Conservation (phyloP, 2,329 filamentous ascomycete genomes). For the Fusarium siculi region DNA sequence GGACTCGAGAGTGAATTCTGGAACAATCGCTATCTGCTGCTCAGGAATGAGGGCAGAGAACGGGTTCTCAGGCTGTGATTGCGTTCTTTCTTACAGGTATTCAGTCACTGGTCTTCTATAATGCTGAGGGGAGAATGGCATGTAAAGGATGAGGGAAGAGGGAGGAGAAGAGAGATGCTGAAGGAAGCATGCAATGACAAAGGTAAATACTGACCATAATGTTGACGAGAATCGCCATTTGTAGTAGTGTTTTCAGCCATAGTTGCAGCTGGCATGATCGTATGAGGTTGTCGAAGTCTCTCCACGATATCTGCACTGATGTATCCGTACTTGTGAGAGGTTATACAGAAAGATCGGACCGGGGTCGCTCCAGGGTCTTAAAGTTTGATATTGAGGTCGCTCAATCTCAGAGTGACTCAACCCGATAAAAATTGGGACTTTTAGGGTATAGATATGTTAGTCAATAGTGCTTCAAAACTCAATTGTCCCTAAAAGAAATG, state of each 20-base stretch:
- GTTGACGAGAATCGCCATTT: conserved; percentile 32
- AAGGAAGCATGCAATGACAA: background rate
- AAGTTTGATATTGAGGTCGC: conserved; percentile 21
- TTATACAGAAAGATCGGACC: conserved; percentile 23
- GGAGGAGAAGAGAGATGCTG: background rate
- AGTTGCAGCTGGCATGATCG: conserved; percentile 27
- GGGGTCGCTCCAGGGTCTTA: conserved; percentile 11
- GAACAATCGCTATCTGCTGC: conserved; percentile 86
- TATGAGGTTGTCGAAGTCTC: background rate
- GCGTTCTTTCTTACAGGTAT: conserved; percentile 73
- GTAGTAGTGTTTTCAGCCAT: conserved; percentile 41
- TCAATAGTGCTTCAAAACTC: conserved; percentile 16
- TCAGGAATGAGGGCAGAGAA: conserved; percentile 88
- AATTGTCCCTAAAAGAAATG: conserved; percentile 29
- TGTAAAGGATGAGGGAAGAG: background rate
- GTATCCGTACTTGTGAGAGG: conserved; percentile 3
- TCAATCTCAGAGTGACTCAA: conserved; percentile 6
- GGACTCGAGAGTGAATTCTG: conserved; percentile 92
- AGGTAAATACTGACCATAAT: conserved; percentile 47
- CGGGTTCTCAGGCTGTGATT: conserved; percentile 87
- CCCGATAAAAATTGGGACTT: conserved; percentile 29
- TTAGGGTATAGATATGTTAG: conserved; percentile 17
- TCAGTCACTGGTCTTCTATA: conserved; percentile 63
- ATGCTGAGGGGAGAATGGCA: background rate
- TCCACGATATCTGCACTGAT: background rate